Conservation (phyloP, 805 yeast genomes). For the Kockiozyma suomiensis region DNA sequence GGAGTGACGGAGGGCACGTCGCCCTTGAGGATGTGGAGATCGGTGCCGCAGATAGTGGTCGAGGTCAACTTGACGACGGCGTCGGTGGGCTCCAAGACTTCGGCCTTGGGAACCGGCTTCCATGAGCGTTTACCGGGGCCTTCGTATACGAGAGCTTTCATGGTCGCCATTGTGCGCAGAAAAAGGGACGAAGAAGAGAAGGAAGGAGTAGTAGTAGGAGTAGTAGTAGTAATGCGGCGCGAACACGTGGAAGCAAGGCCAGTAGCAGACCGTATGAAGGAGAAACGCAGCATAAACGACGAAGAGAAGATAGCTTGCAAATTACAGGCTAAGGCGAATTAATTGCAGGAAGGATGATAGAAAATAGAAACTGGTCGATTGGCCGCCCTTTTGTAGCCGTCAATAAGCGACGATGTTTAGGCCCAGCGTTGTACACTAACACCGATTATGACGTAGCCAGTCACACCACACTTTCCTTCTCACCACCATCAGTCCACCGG, state of each 20-base stretch:
- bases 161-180: constrained; percentile 11
- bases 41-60: constrained; percentile 59
- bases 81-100: constrained; percentile 41
- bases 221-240: neutral
- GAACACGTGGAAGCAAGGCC: constrained; percentile 2
- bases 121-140: constrained; percentile 25
- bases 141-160: constrained; percentile 28
- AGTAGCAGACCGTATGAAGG: neutral
- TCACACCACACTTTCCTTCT: neutral
- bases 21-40: constrained; percentile 56
- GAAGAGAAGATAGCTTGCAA: too few species aligned
- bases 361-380: too few species aligned
- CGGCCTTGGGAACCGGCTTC: constrained; percentile 30
- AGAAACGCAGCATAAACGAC: neutral
- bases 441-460: too few species aligned
- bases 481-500: neutral
- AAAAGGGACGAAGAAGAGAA: neutral
- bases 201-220: neutral
- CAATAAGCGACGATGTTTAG: too few species aligned
- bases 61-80: constrained; percentile 52
- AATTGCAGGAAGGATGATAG: too few species aligned
- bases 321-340: too few species aligned
- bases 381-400: too few species aligned
- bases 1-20: constrained; percentile 43
- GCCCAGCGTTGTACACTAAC: too few species aligned